These are phyloP conservation scores for Plasmodium blacklocki DNA, from an alignment of 169 alveolate species.

Conservation along the genomic window DNA sequence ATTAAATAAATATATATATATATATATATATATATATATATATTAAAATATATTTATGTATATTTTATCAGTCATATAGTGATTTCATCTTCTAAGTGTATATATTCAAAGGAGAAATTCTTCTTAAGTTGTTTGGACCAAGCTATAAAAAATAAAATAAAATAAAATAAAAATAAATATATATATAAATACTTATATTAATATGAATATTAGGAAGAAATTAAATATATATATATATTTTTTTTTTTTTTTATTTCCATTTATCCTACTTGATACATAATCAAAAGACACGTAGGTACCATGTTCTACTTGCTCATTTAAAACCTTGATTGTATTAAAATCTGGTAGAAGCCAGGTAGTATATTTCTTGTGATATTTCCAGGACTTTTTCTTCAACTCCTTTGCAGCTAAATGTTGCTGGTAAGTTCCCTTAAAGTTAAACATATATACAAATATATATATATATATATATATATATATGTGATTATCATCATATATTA, in stretches of 20 bases:
- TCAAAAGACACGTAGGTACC: slow-evolving; percentile 75
- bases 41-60: not conserved
- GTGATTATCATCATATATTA: not conserved
- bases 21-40: not conserved
- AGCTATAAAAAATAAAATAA: slow-evolving; percentile 20
- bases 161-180: not conserved
- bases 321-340: slow-evolving; percentile 18
- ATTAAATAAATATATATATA: not conserved
- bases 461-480: slow-evolving; percentile 3
- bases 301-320: slow-evolving; percentile 57
- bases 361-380: slow-evolving; percentile 81
- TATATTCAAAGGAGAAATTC: slow-evolving; percentile 56
- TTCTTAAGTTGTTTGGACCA: slow-evolving; percentile 74
- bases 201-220: no score
- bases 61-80: slow-evolving; percentile 10
- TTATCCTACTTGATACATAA: slow-evolving; percentile 55
- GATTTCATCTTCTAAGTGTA: slow-evolving; percentile 68
- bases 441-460: not conserved
- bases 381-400: slow-evolving; percentile 76
- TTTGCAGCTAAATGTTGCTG: slow-evolving; percentile 80
- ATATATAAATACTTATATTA: not conserved
- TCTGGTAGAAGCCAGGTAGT: slow-evolving; percentile 80
- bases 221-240: not conserved
- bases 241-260: not conserved
- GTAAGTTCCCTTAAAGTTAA: slow-evolving; percentile 64